These are phyloP conservation scores for Cladobotryum mycophilum DNA, from an alignment of 2,329 filamentous ascomycete genomes.

Conservation along the genomic window DNA sequence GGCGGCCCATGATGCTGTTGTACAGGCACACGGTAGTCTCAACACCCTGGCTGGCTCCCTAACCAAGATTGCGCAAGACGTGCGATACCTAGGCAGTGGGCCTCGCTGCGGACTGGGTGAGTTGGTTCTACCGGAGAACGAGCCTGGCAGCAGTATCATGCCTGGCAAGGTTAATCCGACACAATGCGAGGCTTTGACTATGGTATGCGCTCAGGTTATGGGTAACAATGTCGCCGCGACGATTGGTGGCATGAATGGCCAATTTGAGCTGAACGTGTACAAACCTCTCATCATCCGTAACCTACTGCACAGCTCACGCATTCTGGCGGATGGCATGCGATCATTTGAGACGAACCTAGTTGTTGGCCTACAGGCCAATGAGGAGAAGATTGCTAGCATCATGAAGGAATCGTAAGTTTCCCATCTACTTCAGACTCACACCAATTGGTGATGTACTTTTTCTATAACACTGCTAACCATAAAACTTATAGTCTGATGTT, in stretches of 20 bases:
- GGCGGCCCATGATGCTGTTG: slow-evolving; percentile 90
- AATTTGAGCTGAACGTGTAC: slow-evolving; percentile 99
- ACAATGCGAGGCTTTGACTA: slow-evolving; percentile 94
- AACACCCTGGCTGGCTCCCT: slow-evolving; percentile 89
- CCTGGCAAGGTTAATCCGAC: slow-evolving; percentile 99
- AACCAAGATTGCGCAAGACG: slow-evolving; percentile 97
- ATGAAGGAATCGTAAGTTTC: slow-evolving; percentile 82
- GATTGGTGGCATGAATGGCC: slow-evolving; percentile 92
- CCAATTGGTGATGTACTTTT: neutral
- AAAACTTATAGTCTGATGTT: slow-evolving; percentile 70
- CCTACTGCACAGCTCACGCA: slow-evolving; percentile 82
- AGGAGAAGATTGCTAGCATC: slow-evolving; percentile 82
- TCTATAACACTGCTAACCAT: slow-evolving; percentile 12
- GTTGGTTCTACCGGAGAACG: slow-evolving; percentile 90
- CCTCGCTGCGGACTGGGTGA: slow-evolving; percentile 94
- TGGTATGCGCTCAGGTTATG: slow-evolving; percentile 97
- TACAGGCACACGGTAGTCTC: slow-evolving; percentile 86
- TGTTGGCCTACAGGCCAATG: slow-evolving; percentile 81
- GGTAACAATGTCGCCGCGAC: slow-evolving; percentile 93
- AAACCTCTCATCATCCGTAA: slow-evolving; percentile 96
- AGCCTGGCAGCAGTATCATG: slow-evolving; percentile 98
- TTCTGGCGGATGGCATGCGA: slow-evolving; percentile 86
- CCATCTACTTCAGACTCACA: neutral
- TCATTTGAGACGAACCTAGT: slow-evolving; percentile 95
- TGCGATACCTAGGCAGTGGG: slow-evolving; percentile 92